Evolutionary conservation across 2,329 filamentous ascomycete species (phyloP).

Genomic region (Byssoonygena ceratinophila): DNA sequence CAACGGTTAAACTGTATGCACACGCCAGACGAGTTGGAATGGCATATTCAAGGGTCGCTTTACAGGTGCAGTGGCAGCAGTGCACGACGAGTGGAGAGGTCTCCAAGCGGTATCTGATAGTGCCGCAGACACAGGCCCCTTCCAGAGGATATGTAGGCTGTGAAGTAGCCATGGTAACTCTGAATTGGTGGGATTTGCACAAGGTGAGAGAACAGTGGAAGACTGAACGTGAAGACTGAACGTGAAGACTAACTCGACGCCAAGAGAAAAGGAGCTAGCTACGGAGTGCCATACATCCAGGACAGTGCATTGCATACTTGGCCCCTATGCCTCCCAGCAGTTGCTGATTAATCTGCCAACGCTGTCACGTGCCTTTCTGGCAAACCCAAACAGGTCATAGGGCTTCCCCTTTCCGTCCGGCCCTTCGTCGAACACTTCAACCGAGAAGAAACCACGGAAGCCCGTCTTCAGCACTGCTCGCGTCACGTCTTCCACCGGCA

Average conservation of each 20-base stretch:
- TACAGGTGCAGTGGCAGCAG: conserved; percentile 39
- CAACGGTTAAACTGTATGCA: no score
- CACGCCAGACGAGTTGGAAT: background rate
- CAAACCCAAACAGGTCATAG: conserved; percentile 41
- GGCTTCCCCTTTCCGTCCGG: conserved; percentile 44
- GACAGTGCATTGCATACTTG: background rate
- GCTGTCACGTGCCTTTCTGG: conserved; percentile 42
- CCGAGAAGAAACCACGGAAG: conserved; percentile 55
- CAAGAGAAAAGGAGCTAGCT: background rate
- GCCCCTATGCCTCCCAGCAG: background rate
- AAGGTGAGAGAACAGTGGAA: no score
- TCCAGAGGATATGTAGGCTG: conserved; percentile 19
- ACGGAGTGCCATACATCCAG: background rate
- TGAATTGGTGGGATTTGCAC: background rate
- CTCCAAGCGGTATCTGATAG: conserved; percentile 23
- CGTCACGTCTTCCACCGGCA: conserved; percentile 56
- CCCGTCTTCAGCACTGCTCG: conserved; percentile 58
- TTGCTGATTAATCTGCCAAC: conserved; percentile 33
- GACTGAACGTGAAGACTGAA: background rate
- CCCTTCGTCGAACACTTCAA: conserved; percentile 59
- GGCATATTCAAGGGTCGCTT: background rate
- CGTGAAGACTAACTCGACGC: background rate
- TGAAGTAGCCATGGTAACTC: background rate
- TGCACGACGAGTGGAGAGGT: conserved; percentile 32
- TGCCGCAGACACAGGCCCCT: conserved; percentile 23